These are phyloP conservation scores for Stromatinia cepivora DNA, from an alignment of 2,329 filamentous ascomycete species.

Conservation along the genomic window DNA sequence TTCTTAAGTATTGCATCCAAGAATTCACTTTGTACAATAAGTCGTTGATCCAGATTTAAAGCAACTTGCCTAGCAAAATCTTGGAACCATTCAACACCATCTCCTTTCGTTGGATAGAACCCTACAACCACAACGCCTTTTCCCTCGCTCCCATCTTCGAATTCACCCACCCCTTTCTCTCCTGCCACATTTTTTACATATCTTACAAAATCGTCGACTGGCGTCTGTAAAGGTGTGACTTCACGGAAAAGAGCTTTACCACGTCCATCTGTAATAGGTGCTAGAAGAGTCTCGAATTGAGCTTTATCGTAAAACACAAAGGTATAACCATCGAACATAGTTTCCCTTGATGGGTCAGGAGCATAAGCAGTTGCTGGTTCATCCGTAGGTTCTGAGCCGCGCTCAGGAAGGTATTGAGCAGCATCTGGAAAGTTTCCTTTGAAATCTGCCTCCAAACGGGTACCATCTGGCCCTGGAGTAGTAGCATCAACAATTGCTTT, in stretches of 20 bases:
- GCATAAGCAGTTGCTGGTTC: conserved; percentile 64
- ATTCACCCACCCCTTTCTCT: conserved; percentile 67
- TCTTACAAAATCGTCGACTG: conserved; percentile 71
- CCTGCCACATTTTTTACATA: conserved; percentile 76
- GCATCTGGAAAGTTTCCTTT: conserved; percentile 76
- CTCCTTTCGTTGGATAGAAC: conserved; percentile 61
- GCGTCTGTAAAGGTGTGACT: conserved; percentile 62
- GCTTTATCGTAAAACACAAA: conserved; percentile 80
- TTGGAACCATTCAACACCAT: conserved; percentile 62
- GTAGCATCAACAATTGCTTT: conserved; percentile 64
- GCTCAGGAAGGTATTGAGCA: conserved; percentile 68
- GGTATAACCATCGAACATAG: conserved; percentile 81
- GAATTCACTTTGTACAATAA: conserved; percentile 88
- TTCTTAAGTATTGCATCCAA: conserved; percentile 84
- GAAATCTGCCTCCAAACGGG: conserved; percentile 75
- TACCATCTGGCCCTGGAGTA: conserved; percentile 39
- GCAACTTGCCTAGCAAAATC: conserved; percentile 70
- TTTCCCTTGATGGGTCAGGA: conserved; percentile 64
- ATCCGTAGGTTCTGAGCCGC: conserved; percentile 72
- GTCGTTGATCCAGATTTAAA: conserved; percentile 71
- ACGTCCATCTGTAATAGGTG: conserved; percentile 73
- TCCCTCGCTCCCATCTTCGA: conserved; percentile 62
- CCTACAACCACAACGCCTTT: conserved; percentile 78
- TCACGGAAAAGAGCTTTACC: conserved; percentile 76
- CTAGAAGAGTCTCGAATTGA: conserved; percentile 75